These are phyloP conservation scores for Aureobasidium musti DNA, from an alignment of 2,329 filamentous ascomycete species.

Conservation along the genomic window DNA sequence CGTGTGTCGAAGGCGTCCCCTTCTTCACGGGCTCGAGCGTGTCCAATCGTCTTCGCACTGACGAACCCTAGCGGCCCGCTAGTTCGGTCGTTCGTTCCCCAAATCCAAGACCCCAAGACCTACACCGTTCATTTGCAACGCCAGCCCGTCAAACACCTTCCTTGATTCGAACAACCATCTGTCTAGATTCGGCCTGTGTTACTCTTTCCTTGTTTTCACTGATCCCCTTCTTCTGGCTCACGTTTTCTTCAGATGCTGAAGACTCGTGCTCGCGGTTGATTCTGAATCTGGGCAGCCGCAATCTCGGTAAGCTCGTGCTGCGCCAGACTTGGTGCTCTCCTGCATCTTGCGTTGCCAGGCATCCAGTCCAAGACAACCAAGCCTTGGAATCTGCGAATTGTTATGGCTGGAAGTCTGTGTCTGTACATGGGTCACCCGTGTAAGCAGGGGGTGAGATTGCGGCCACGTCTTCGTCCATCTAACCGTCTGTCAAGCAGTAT, in stretches of 20 bases:
- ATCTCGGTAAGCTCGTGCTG: constrained; percentile 20
- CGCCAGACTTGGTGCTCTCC: background rate
- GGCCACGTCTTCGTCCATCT: background rate
- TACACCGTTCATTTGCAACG: background rate
- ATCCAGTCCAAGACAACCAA: constrained; percentile 2
- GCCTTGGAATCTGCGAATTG: background rate
- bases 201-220: background rate
- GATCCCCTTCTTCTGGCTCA: background rate
- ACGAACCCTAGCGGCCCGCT: constrained; percentile 18
- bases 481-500: background rate
- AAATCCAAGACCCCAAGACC: background rate
- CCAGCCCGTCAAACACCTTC: background rate
- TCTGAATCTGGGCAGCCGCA: background rate
- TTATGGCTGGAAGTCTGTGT: background rate
- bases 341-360: constrained; percentile 22
- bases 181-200: background rate
- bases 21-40: background rate
- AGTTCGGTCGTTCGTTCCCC: constrained; percentile 6
- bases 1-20: constrained; percentile 4
- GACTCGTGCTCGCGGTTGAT: background rate
- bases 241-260: constrained; percentile 22
- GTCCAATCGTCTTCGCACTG: constrained; percentile 13
- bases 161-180: constrained; percentile 1
- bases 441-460: background rate
- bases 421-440: background rate